Percentiles rank a stretch among this genome's conserved stretches.
These are phyloP conservation scores for Wickerhamiella sergipiensis DNA, from an alignment of 805 yeast species.

Conservation along the genomic window DNA sequence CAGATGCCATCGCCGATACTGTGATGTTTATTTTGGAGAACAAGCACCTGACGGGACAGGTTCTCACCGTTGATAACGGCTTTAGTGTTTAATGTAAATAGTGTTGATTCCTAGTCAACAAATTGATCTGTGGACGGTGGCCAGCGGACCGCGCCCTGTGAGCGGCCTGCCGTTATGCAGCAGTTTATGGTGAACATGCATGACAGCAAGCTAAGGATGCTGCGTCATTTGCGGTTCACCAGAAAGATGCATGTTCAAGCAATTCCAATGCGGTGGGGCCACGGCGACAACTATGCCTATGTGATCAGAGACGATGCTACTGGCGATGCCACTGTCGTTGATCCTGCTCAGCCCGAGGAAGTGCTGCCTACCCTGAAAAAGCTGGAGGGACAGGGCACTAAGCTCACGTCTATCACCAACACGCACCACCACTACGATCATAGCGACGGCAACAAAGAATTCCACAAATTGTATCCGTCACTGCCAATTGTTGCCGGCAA, in stretches of 20 bases:
- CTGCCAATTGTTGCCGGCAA: slow-evolving; percentile 72
- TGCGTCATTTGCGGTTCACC: background rate
- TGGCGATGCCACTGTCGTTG: slow-evolving; percentile 67
- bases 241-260: slow-evolving; percentile 60
- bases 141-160: too few species aligned
- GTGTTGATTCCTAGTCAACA: too few species aligned
- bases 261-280: slow-evolving; percentile 90
- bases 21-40: slow-evolving; percentile 10
- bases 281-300: slow-evolving; percentile 85
- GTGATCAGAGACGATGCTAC: slow-evolving; percentile 55
- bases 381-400: slow-evolving; percentile 26
- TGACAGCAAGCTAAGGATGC: background rate
- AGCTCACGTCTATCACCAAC: slow-evolving; percentile 68
- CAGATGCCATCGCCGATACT: slow-evolving; percentile 14
- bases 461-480: slow-evolving; percentile 27
- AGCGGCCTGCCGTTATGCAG: too few species aligned
- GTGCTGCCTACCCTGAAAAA: slow-evolving; percentile 34
- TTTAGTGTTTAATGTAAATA: slow-evolving; percentile 1
- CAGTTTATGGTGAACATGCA: too few species aligned
- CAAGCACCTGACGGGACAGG: slow-evolving; percentile 12
- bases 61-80: slow-evolving; percentile 14
- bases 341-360: slow-evolving; percentile 82
- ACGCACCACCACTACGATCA: slow-evolving; percentile 97
- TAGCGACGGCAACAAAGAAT: slow-evolving; percentile 62
- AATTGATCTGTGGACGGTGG: too few species aligned